phyloP scores from a whole-genome alignment of 73 alveolate species.

The Blepharisma japonicum region DNA sequence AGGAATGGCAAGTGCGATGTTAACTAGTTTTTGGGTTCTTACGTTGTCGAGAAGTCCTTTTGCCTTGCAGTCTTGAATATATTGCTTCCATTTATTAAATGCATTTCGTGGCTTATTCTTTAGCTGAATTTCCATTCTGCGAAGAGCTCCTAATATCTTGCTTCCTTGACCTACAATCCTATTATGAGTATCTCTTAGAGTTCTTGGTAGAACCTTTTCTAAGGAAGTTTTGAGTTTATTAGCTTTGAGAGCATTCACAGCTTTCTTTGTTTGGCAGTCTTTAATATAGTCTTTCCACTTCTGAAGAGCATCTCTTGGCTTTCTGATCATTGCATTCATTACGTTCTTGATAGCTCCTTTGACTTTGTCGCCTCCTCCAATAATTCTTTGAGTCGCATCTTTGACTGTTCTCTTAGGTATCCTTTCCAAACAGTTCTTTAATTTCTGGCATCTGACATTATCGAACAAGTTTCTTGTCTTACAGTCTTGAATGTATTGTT shows the following conservation, averaged over 20 bases:
- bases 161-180: slow-evolving; percentile 1
- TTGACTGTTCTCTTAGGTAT: background rate
- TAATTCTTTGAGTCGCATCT: slow-evolving; percentile 19
- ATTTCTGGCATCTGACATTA: no score
- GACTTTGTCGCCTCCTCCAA: slow-evolving; percentile 17
- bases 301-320: slow-evolving; percentile 22
- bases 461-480: no score
- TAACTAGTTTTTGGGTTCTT: background rate
- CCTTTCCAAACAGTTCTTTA: no score
- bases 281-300: slow-evolving; percentile 9
- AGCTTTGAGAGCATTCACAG: background rate
- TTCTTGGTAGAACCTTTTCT: no score
- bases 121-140: background rate
- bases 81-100: background rate
- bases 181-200: no score
- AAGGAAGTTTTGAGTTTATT: background rate
- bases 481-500: no score
- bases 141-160: background rate
- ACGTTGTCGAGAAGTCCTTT: background rate
- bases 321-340: background rate
- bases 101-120: slow-evolving; percentile 21
- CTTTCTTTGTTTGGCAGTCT: background rate
- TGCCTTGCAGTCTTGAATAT: background rate
- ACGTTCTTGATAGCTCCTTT: background rate
- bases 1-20: background rate